A percentile compares a stretch with the other conserved stretches of the same genome.
Conservation (phyloP, 495 filamentous ascomycete genomes). For the Amniculicola lignicola region DNA sequence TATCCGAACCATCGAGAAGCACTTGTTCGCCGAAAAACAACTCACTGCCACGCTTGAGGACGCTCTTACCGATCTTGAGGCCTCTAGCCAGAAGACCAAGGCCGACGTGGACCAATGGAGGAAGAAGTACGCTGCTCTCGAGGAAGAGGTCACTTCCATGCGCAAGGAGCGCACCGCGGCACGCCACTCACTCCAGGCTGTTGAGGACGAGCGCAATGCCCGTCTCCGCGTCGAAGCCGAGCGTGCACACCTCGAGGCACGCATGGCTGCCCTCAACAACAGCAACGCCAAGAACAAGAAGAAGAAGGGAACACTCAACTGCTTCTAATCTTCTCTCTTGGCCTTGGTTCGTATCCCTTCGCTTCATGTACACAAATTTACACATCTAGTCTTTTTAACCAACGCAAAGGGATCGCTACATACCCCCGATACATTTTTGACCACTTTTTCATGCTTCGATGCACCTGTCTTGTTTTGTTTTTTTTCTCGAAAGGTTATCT, state of each 20-base stretch:
- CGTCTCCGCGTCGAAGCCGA: conserved; percentile 85
- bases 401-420: conserved; percentile 20
- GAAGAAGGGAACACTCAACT: conserved; percentile 93
- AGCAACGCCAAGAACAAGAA: conserved; percentile 89
- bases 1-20: conserved; percentile 94
- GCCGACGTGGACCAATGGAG: conserved; percentile 84
- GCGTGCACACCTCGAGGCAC: conserved; percentile 80
- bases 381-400: conserved; percentile 11
- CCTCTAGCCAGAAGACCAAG: conserved; percentile 80
- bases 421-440: conserved; percentile 27
- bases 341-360: background rate
- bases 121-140: conserved; percentile 71
- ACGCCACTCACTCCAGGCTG: conserved; percentile 81
- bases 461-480: conserved; percentile 3
- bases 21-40: conserved; percentile 93
- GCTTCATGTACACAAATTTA: background rate
- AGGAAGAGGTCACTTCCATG: conserved; percentile 72
- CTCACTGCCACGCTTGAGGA: conserved; percentile 92
- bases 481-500: too few species aligned
- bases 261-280: conserved; percentile 63
- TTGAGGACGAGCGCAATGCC: conserved; percentile 90
- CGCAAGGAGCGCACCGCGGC: conserved; percentile 65
- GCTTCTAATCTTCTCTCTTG: conserved; percentile 67
- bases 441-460: conserved; percentile 25
- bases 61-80: conserved; percentile 88